A percentile compares a stretch with the other conserved stretches of the same genome.
phyloP scores from a whole-genome alignment of 805 yeast genomes.

The Ogataea henricii region DNA sequence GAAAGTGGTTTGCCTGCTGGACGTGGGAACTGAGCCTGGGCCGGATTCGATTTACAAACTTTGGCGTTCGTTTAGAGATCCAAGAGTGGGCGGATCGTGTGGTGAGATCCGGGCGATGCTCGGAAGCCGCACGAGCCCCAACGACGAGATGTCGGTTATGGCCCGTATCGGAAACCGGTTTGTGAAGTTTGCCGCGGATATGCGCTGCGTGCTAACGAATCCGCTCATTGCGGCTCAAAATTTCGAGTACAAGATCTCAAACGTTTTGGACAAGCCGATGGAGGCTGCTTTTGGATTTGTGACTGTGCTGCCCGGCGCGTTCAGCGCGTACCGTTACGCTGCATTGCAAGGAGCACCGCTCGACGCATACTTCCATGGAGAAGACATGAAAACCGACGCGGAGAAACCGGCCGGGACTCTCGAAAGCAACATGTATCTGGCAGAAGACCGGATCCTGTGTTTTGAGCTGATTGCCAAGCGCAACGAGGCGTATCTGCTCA shows the following conservation, averaged over 20 bases:
- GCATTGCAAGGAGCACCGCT: slow-evolving; percentile 83
- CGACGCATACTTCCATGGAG: slow-evolving; percentile 91
- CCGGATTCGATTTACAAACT: slow-evolving; percentile 83
- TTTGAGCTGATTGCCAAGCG: slow-evolving; percentile 89
- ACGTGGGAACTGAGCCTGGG: slow-evolving; percentile 93
- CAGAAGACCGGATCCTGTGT: slow-evolving; percentile 94
- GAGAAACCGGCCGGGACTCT: slow-evolving; percentile 79
- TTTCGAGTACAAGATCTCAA: slow-evolving; percentile 94
- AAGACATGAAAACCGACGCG: slow-evolving; percentile 58
- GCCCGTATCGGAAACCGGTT: slow-evolving; percentile 31
- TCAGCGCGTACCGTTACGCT: slow-evolving; percentile 84
- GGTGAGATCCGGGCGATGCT: slow-evolving; percentile 87
- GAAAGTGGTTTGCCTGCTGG: slow-evolving; percentile 76
- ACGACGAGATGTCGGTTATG: slow-evolving; percentile 31
- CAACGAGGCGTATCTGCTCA: slow-evolving; percentile 67
- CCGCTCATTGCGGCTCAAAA: slow-evolving; percentile 96
- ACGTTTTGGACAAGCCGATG: slow-evolving; percentile 91
- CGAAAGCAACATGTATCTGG: slow-evolving; percentile 93
- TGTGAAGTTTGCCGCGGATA: slow-evolving; percentile 49
- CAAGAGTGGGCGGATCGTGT: slow-evolving; percentile 94
- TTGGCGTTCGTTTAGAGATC: slow-evolving; percentile 81
- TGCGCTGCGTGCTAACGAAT: slow-evolving; percentile 54
- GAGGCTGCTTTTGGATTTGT: slow-evolving; percentile 94
- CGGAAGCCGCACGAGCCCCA: slow-evolving; percentile 32
- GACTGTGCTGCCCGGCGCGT: slow-evolving; percentile 94